Conservation (phyloP, 2,329 filamentous ascomycete genomes). For the Botryotinia calthae region DNA sequence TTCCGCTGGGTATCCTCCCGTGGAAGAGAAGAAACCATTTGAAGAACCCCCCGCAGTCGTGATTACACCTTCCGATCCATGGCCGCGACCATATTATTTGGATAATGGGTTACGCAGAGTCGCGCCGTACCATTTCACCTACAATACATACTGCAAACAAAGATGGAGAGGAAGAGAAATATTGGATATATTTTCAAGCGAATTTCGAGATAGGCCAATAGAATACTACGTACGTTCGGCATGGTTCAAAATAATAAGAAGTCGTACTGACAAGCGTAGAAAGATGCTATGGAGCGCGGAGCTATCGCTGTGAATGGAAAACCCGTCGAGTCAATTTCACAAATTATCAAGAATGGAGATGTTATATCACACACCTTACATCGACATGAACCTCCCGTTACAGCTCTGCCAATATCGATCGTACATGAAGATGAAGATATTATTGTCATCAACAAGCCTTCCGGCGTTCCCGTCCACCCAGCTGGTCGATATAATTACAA, state of each 20-base stretch:
- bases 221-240: conserved; percentile 73
- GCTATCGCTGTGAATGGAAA: conserved; percentile 79
- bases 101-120: conserved; percentile 82
- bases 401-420: conserved; percentile 72
- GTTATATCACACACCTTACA: conserved; percentile 91
- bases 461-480: conserved; percentile 91
- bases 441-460: conserved; percentile 95
- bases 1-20: conserved; percentile 33
- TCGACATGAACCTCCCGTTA: conserved; percentile 92
- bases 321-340: conserved; percentile 59
- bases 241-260: background rate
- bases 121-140: conserved; percentile 85
- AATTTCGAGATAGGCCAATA: conserved; percentile 83
- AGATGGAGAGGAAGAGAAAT: conserved; percentile 82
- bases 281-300: conserved; percentile 75
- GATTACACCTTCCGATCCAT: conserved; percentile 53
- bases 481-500: conserved; percentile 96
- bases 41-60: conserved; percentile 47
- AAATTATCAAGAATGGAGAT: conserved; percentile 82
- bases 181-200: conserved; percentile 83
- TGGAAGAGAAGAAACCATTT: conserved; percentile 41
- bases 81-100: conserved; percentile 72
- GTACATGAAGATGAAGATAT: conserved; percentile 91
- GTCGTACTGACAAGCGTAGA: conserved; percentile 43
- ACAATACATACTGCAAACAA: conserved; percentile 93